Base-by-base conservation (phyloP, 78 protist genomes). In the Salpingoeca rosetta region DNA sequence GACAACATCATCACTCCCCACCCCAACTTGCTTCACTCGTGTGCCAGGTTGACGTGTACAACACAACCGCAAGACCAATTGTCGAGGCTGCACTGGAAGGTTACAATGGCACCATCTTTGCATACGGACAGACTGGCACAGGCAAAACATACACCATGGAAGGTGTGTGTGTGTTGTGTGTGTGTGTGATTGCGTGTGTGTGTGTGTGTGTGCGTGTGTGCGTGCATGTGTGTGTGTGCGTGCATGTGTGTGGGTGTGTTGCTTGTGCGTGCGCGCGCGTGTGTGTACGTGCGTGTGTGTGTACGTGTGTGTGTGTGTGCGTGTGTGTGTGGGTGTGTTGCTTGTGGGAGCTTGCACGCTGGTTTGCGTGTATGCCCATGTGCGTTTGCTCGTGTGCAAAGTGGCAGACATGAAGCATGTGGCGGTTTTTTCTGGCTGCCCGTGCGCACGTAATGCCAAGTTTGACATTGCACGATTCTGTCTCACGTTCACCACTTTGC, bases 71-170 rank as follows among this genome's bases (percentile, higher is more conserved):
- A 40, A 78, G 36, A 38, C 84, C 89, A 57, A 36, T 88, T 0
- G 83, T 91, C 41, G 88, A 88, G 44, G 1, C 42, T 3, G 88
- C 76, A 22, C 56, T 86, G 42, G 51, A 41, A 0, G 92, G 92
- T 0, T 90, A 78, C 89, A 90, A 90, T 51, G 87, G 90, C 76
- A 90, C 92, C 84, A 37, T 93, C 39, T 90, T 93, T 26, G 96
- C 96, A 38, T 93, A 91, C 73, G 96, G 96, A 1, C 92, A 88
- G 76, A 90, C 92, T 10, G 92, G 92, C 37, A 26, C 88, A 22
- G 92, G 92, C 37, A 90, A 90, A 80, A 93, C 95, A 17, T 80
- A 38, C 86, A 45, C 80, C 35, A 87, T 87, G 86, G 44, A 44
- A 35, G 84, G 84, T 51, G 65, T 25, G 43, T 40, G 44, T n/a